Evolutionary conservation across 2,329 filamentous ascomycete species (phyloP).

Genomic region (Colletotrichum agaves): DNA sequence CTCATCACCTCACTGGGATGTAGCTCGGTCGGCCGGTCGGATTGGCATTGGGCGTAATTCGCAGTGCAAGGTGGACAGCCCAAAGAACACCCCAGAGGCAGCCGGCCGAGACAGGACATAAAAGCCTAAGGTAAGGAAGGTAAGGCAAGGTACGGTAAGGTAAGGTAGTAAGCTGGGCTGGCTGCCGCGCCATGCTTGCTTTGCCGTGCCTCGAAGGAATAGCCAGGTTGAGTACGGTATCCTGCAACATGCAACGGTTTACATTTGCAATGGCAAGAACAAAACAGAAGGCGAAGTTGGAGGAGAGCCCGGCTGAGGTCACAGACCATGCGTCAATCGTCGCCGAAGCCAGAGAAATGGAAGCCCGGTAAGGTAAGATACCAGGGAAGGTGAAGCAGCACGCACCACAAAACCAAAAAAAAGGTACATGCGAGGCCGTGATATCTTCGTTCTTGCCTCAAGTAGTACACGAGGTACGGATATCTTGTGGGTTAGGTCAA

Average conservation of each 20-base stretch:
- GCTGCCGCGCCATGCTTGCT: background rate
- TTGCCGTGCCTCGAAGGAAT: constrained; percentile 12
- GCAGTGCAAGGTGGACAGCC: too few relatives aligned
- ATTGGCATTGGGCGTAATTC: background rate
- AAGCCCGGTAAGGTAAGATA: background rate
- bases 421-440: too few relatives aligned
- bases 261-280: background rate
- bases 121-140: background rate
- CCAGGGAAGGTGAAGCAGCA: too few relatives aligned
- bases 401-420: too few relatives aligned
- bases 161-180: background rate
- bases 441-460: too few relatives aligned
- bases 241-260: constrained; percentile 1
- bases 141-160: background rate
- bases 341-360: background rate
- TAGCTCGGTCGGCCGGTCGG: constrained; percentile 10
- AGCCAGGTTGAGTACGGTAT: background rate
- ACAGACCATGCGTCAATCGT: constrained; percentile 11
- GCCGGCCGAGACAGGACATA: background rate
- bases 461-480: too few relatives aligned
- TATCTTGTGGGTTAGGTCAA: too few relatives aligned
- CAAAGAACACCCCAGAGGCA: background rate
- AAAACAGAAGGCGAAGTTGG: background rate
- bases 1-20: constrained; percentile 4
- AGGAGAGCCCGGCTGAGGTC: constrained; percentile 7